Evolutionary conservation across 495 filamentous ascomycete species (phyloP), one percentile per base, ranked within the genome.

Genomic region (Oleoguttula mirabilis): DNA sequence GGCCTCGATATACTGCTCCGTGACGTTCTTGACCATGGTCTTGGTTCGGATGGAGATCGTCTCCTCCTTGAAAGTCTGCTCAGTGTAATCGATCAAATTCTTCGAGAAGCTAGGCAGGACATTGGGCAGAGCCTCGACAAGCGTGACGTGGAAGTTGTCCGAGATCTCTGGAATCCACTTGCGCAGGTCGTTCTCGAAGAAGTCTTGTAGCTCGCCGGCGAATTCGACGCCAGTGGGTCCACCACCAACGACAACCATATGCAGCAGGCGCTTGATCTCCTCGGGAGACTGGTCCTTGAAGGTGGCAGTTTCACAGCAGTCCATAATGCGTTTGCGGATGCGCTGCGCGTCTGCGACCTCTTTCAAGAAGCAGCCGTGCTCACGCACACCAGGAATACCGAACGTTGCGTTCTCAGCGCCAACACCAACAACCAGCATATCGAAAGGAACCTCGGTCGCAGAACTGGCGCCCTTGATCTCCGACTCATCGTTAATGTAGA

Each of bases 321-420:
- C 92, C 90, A 99, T 96, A 69, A 99, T 92, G 62, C 84, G 83
- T 69, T 85, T 94, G 55, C 90, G 85, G 57, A 99, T 96, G 51
- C 77, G 72, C 62, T 96, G 88, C 24, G 90, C 88, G 61, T 99
- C 90, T 45, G 70, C 75, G 50, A 99, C 92, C 66, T 99, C 90
- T 73, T 96, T 96, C 56, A 99, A 66, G 75, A 99, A 99, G 72
- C 86, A 94, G 48, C 82, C 86, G 71, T 99, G 61, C 64, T 99
- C 88, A 47, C 79, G 78, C 36, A 99, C 90, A 62, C 90, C 90
- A 21, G 82, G 82, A 56, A 99, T 96, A 55, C 77, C 90, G 55
- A 99, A 99, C 34, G 90, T 99, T 20, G 92, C 92, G 63, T 94
- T 99, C 69, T 96, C 90, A 48, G 92, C 90, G 49, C 90, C 90